Percentiles rank a stretch among this genome's conserved stretches.
Evolutionary conservation across 1,139 yeast genomes (phyloP).

Genomic region (Suhomyces wounanorum): DNA sequence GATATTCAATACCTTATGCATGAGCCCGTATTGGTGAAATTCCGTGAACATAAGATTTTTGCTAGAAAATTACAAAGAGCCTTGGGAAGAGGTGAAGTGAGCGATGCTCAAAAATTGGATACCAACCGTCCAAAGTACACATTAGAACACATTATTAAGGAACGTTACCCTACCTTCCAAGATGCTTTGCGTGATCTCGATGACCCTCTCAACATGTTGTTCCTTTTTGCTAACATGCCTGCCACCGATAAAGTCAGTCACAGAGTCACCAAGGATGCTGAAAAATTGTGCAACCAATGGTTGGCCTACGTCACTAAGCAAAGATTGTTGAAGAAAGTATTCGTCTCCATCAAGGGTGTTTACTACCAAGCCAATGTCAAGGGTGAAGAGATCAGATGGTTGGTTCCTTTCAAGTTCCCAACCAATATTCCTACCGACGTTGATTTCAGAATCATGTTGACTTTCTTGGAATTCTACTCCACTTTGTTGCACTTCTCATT

Average conservation of each 20-base stretch:
- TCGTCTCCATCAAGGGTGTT: slow-evolving; percentile 96
- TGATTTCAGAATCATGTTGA: slow-evolving; percentile 95
- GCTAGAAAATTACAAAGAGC: slow-evolving; percentile 89
- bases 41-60: slow-evolving; percentile 94
- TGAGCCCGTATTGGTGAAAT: slow-evolving; percentile 89
- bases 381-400: slow-evolving; percentile 95
- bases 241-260: slow-evolving; percentile 84
- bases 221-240: slow-evolving; percentile 91
- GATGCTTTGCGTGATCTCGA: slow-evolving; percentile 94
- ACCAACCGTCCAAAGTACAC: slow-evolving; percentile 80
- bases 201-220: slow-evolving; percentile 94
- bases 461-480: slow-evolving; percentile 93
- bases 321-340: slow-evolving; percentile 79
- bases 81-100: slow-evolving; percentile 87
- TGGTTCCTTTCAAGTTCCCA: slow-evolving; percentile 95
- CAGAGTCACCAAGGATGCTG: slow-evolving; percentile 83
- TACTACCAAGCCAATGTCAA: slow-evolving; percentile 87
- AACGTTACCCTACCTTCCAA: slow-evolving; percentile 90
- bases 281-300: slow-evolving; percentile 89
- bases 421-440: slow-evolving; percentile 92
- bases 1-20: slow-evolving; percentile 94
- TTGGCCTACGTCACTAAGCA: slow-evolving; percentile 89
- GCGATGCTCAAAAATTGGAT: slow-evolving; percentile 85
- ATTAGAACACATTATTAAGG: slow-evolving; percentile 87
- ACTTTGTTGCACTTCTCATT: slow-evolving; percentile 86